Evolutionary conservation across 2,329 filamentous ascomycete species (phyloP), one percentile per base, ranked within the genome.

Genomic region (Aciculosporium take): DNA sequence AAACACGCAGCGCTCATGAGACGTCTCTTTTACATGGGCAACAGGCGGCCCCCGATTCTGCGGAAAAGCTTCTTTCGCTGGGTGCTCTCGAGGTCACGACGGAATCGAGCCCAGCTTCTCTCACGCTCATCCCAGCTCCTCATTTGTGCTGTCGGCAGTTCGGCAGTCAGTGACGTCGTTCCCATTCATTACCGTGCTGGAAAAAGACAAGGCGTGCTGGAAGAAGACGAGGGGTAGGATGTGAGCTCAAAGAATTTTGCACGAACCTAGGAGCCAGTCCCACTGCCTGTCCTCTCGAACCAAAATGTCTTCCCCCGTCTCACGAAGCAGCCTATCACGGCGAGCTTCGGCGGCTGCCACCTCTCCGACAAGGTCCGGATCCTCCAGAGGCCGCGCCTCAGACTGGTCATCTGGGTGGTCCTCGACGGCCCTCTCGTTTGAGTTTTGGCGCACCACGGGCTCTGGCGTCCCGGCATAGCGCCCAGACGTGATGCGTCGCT

Each of bases 321-420:
- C 71, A 40, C 69, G 62, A n/a, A 67, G 66, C 23, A 79, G 56
- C 46, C 79, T 65, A 52, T 74, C 72, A n/a, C 61, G 59, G 33
- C 74, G 65, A 7, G 76, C 75, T 46, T 66, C 58, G 8, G 66
- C 63, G 2, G 79, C 79, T 3, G 77, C 79, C 39, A 68, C 68
- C 58, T 81, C 77, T 27, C 79, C 79, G 2, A 83, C 79, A 8
- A 83, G 62, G 43, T 78, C 69, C 0, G 78, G 79, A 48, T 83
- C 79, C 57, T 84, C 79, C 15, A 79, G 64, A 3, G 75, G 76
- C 6, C 69, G 64, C 56, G 56, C 37, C 18, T 43, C 43, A 8
- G 37, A 13, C 10, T 23, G 13, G 17, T 10, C 33, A 5, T 32
- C 40, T 4, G 34, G 4, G 5, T 33, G 42, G 25, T 39, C 17